phyloP scores from a whole-genome alignment of 108 stramenopile species.

The Craspedostauros australis region DNA sequence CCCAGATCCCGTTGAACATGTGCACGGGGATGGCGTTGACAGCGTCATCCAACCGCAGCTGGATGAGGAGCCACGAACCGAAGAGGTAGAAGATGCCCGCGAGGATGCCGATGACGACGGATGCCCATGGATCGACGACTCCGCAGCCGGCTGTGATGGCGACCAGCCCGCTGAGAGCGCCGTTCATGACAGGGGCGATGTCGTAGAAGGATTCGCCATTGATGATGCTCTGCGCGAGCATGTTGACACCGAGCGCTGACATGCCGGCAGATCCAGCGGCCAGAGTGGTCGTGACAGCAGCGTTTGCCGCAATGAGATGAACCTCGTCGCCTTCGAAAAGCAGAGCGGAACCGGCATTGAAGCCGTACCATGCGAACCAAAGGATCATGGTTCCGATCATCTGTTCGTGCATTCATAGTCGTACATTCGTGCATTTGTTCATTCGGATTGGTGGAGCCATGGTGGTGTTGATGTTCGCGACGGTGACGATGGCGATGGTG shows the following conservation, averaged over 20 bases:
- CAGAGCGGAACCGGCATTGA: slow-evolving; percentile 86
- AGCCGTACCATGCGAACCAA: slow-evolving; percentile 94
- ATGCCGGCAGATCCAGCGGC: slow-evolving; percentile 55
- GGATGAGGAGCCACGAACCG: slow-evolving; percentile 47
- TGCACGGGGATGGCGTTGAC: slow-evolving; percentile 93
- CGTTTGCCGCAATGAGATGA: slow-evolving; percentile 48
- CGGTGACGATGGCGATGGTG: too few relatives aligned
- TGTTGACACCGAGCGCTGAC: slow-evolving; percentile 49
- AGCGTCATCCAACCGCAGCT: slow-evolving; percentile 81
- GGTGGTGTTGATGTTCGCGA: too few relatives aligned
- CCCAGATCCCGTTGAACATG: slow-evolving; percentile 83
- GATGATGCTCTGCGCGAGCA: slow-evolving; percentile 35
- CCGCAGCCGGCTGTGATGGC: slow-evolving; percentile 80
- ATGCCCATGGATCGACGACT: slow-evolving; percentile 69
- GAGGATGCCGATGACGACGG: slow-evolving; percentile 77
- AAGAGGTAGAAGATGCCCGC: slow-evolving; percentile 74
- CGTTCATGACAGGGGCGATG: slow-evolving; percentile 66
- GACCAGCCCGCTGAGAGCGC: slow-evolving; percentile 62
- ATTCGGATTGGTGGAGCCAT: neutral
- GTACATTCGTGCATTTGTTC: neutral
- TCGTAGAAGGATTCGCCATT: slow-evolving; percentile 67
- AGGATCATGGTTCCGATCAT: slow-evolving; percentile 79
- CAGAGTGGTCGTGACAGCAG: slow-evolving; percentile 80
- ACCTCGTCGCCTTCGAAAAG: slow-evolving; percentile 22
- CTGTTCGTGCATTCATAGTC: too few relatives aligned